Base-by-base conservation (phyloP, 768 basidiomycete genomes). In the Hygrophorus pudorinus region DNA sequence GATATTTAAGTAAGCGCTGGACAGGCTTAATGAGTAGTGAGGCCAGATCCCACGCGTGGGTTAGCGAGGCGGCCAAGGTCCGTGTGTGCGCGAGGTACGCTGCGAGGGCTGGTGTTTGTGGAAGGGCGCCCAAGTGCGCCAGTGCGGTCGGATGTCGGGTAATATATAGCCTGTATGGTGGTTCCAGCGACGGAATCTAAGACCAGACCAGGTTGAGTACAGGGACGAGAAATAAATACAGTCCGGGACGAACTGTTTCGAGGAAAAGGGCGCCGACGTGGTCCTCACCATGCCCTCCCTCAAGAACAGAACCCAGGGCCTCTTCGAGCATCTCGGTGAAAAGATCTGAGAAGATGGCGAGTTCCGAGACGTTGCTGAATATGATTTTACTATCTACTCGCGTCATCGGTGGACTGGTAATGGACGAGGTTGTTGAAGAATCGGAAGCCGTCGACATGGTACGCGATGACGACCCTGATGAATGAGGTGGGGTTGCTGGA, bases 21-120 rank as follows among this genome's bases (percentile, higher is more conserved):
- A 99, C 90, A 28, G 96, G 96, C 63, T 98, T 97, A 63, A 99
- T 97, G 48, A 99, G 81, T 31, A 97, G 75, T 0, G 90, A 91
- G 4, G 88, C 72, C 20, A 99, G 77, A 59, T 99, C 94, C 83
- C 90, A 92, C 2, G 90, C 86, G 54, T 89, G 82, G 0, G 88
- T 85, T 10, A 85, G 71, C 17, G 76, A 73, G 1, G 79, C 74
- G 1, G 85, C 81, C 30, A 84, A 68, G 9, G 66, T 70, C 47
- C 76, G 74, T 13, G 84, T 85, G 29, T 78, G 76, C 8, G 72
- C 59, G 37, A 87, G 70, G 60, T 91, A 92, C 2, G 71, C 64
- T 11, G 68, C 64, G 6, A 93, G 71, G 0, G 79, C 72, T 3
- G 77, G 71, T 1, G 75, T 79, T 52, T 63, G 66, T 4, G 66